Base-by-base conservation (phyloP, 1,284 basidiomycete genomes). In the Apiotrichum akiyoshidainum region DNA sequence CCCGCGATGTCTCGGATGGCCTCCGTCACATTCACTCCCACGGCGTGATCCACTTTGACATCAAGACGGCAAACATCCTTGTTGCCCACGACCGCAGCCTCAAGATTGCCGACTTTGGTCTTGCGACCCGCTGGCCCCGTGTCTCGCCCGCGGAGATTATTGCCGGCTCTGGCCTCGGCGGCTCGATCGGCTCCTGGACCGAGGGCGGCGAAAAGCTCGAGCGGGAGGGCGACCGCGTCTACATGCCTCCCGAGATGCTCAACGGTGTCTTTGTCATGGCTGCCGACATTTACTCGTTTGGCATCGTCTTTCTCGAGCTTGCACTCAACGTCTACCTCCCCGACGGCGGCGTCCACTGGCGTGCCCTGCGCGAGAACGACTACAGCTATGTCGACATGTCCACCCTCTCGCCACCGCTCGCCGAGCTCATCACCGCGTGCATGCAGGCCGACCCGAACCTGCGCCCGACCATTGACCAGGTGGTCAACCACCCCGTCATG, bases 61-160 rank as follows among this genome's bases (percentile, higher is more conserved):
- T 99, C 68, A 99, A 99, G 80, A 96, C 96, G 14, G 94, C 91
- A 57, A 99, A 99, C 74, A 87, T 99, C 57, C 92, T 99, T 73
- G 84, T 99, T 66, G 93, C 92, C 4, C 83, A 84, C 26, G 85
- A 88, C 59, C 95, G 95, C 8, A 86, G 89, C 33, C 88, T 99
- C 79, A 96, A 94, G 82, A 94, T 99, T 72, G 93, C 93, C 16
- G 96, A 99, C 78, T 99, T 99, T 82, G 96, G 96, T n/a, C 88
- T 97, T 83, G 93, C 93, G 8, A 88, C 89, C 3, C 69, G 89
- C 52, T 92, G 89, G 87, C 91, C 90, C 3, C 82, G 91, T 46
- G 60, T 77, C 6, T 62, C 65, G 10, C 72, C 78, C 14, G 70
- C 69, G 11, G 72, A 72, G 56, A 76, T 79, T 41, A 64, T 79